Base-by-base conservation (phyloP, 768 basidiomycete genomes). In the Pisolithus tinctorius region DNA sequence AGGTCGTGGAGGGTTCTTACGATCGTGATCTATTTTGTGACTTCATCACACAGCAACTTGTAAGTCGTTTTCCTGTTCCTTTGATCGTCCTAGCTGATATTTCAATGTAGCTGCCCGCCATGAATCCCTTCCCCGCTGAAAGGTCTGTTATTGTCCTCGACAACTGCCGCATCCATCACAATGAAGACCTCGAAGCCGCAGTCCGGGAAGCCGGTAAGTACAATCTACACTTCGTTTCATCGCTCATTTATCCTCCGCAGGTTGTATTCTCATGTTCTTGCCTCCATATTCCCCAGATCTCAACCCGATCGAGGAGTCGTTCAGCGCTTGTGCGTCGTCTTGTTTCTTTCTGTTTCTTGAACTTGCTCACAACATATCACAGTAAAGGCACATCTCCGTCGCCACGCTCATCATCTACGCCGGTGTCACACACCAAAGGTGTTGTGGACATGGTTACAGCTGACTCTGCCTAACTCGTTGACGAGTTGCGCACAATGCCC, bases 71-170 rank as follows among this genome's bases (percentile, higher is more conserved):
- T 14, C 37, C 6, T 38, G 6, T 14, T 38, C 14, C 37, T 14
- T 38, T 38, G 13, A 14, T 17, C 5, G 20, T 20, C 20, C 20
- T 36, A 38, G 17, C 37, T 38, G 63, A 61, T 58, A 74, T 47
- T 74, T 71, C 53, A 61, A 74, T 34, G 51, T 37, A 61, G 60
- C 51, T 66, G 17, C 62, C 61, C 0, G n/a, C 55, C 38, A 67
- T 64, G 62, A 61, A 63, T n/a, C 58, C 54, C 3, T 69, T 58
- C 41, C 68, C 66, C 13, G 52, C 48, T 6, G 48, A 56, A 11
- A 45, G 43, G 10, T 64, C 63, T 48, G 55, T 69, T 2, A 51
- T 70, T 11, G 44, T 68, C 2, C 49, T 70, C 11, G 64, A 69
- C 52, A 69, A 69, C 44, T 56, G 64, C 40, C 27, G 38, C 26